Evolutionary conservation across 2,329 filamentous ascomycete species (phyloP).

Genomic region (Fusarium illudens): DNA sequence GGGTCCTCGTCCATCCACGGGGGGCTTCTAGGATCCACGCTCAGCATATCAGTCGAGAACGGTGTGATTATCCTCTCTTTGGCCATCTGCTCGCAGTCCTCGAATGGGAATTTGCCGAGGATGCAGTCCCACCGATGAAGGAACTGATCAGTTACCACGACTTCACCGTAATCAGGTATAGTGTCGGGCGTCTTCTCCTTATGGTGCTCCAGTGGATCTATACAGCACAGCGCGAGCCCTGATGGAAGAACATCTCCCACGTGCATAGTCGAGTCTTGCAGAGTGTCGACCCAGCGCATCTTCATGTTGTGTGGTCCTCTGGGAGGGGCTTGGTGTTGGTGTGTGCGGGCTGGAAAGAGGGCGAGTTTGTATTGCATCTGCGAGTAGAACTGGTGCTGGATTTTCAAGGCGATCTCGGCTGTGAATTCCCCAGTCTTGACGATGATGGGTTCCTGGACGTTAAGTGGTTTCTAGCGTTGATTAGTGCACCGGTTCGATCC

Average conservation of each 20-base stretch:
- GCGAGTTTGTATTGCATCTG: background rate
- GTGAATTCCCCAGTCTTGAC: background rate
- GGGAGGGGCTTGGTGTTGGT: background rate
- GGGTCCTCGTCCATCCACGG: background rate
- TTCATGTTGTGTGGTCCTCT: background rate
- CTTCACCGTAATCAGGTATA: background rate
- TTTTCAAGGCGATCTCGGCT: slow-evolving; percentile 8
- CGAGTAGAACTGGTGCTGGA: slow-evolving; percentile 19
- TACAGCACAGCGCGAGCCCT: background rate
- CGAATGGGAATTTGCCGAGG: background rate
- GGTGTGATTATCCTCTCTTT: background rate
- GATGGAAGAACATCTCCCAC: background rate
- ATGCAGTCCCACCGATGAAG: background rate
- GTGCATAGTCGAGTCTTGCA: background rate
- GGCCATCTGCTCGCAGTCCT: background rate
- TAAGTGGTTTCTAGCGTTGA: slow-evolving; percentile 22
- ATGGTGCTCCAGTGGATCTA: background rate
- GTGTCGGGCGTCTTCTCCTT: background rate
- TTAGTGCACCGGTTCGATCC: background rate
- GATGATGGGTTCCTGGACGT: slow-evolving; percentile 12
- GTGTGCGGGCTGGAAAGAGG: background rate
- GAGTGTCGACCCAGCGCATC: background rate
- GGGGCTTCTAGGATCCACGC: background rate
- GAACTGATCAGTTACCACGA: background rate
- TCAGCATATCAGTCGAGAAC: background rate